Conservation (phyloP, 83 land plant genomes). For the Thuja plicata region DNA sequence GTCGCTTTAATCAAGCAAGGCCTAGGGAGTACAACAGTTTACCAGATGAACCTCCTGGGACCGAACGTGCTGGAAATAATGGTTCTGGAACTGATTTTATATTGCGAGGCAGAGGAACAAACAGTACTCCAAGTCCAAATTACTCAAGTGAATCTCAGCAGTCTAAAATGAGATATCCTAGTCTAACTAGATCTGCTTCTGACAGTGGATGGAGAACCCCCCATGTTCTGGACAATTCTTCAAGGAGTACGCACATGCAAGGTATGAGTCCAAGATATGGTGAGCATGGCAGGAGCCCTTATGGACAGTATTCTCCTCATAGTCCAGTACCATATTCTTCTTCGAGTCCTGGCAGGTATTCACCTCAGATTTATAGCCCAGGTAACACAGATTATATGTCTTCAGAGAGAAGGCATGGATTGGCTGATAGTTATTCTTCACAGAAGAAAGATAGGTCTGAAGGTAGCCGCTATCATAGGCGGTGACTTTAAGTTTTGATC, state of each 20-base stretch:
- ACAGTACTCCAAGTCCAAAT: conserved; percentile 24
- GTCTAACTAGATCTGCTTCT: conserved; percentile 38
- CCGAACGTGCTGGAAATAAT: conserved; percentile 8
- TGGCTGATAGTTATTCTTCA: conserved; percentile 1
- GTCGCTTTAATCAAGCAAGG: conserved; percentile 26
- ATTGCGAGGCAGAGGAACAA: conserved; percentile 12
- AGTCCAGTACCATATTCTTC: conserved; percentile 9
- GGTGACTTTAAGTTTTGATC: neutral
- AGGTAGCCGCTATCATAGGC: conserved; percentile 16
- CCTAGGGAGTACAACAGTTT: conserved; percentile 17
- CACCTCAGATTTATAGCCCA: conserved; percentile 15
- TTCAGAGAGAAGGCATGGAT: conserved; percentile 17
- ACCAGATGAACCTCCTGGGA: conserved; percentile 49
- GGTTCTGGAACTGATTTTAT: conserved; percentile 21
- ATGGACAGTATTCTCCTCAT: conserved; percentile 13
- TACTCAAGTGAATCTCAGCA: conserved; percentile 14
- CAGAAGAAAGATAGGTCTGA: conserved; percentile 20
- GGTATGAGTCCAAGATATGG: conserved; percentile 8
- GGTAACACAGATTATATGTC: conserved; percentile 22
- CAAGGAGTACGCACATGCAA: neutral
- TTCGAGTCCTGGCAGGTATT: conserved; percentile 10
- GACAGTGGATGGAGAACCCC: conserved; percentile 42
- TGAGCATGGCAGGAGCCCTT: conserved; percentile 7
- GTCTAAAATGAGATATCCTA: conserved; percentile 19
- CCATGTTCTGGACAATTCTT: conserved; percentile 17